Evolutionary conservation across 2,329 filamentous ascomycete species (phyloP), one percentile per base, ranked within the genome.

Genomic region (Lithohypha guttulata): DNA sequence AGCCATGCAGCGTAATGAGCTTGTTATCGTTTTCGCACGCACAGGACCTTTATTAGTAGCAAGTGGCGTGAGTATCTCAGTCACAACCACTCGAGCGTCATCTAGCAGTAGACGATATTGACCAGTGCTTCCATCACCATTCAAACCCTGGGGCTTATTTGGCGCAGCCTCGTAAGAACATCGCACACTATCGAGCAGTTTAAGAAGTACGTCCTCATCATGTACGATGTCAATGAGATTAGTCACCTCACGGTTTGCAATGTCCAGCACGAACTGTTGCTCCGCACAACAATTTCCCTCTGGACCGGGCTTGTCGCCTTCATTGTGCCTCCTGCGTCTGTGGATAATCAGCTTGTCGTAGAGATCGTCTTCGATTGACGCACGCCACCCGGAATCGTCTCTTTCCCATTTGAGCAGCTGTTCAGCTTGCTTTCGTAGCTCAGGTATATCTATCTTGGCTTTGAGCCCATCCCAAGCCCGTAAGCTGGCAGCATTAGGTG

Each of bases 81-180:
- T 36, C 30, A 54, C 53, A 25, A 57, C 47, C 50, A 52, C 50
- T 20, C 49, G 48, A 7, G 56, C 57, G 38, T 59, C 56, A 27
- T 55, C 53, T 19, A 59, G 46, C 13, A 51, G 48, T 6, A 58
- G 51, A n/a, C 45, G 33, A 37, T 58, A 57, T 18, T 41, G 39
- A 9, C 50, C 48, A 26, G 39, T 34, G 25, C 40, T 35, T 11
- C 47, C 42, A 26, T 50, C 41, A 34, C 37, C 44, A 29, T 51
- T 50, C 21, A 48, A 36, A 6, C 48, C 48, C 1, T 8, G 19
- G n/a, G 48, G 46, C 15, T 26, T 40, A 4, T 31, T 18, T 15
- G 33, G 21, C 11, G 45, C 17, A 10, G 30, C 29, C 9, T 44
- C 39, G 34, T 54, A 57, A 8, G 31, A 28, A 20, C 45, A 41